These are phyloP conservation scores for Chytriomyces sp. DNA, from an alignment of 192 early-diverging fungal genomes.

Conservation along the genomic window DNA sequence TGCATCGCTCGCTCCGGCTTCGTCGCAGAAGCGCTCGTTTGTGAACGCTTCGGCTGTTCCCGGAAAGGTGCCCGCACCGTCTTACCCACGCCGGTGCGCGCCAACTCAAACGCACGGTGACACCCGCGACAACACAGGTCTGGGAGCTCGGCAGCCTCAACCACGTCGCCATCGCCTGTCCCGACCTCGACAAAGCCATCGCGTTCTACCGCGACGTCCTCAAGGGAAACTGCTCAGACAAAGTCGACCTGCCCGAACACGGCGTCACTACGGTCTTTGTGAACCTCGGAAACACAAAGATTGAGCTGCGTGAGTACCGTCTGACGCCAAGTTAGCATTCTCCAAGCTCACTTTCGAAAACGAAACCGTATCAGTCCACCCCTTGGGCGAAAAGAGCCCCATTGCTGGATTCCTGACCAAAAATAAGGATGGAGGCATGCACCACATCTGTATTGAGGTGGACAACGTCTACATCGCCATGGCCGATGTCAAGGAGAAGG, in stretches of 20 bases:
- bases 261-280: conserved; percentile 88
- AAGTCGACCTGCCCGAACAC: conserved; percentile 74
- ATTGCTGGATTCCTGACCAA: conserved; percentile 77
- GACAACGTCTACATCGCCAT: conserved; percentile 70
- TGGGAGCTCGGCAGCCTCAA: conserved; percentile 78
- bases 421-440: conserved; percentile 80
- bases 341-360: not conserved
- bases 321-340: not conserved
- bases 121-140: conserved; percentile 35
- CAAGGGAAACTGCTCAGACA: conserved; percentile 69
- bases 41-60: no score
- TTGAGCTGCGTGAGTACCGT: conserved; percentile 63
- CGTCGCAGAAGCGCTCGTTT: no score
- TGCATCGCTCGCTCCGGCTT: no score
- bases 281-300: conserved; percentile 83
- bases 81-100: no score
- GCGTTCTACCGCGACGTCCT: conserved; percentile 73
- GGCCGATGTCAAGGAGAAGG: conserved; percentile 60
- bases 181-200: conserved; percentile 69
- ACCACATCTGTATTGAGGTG: conserved; percentile 82
- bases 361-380: conserved; percentile 51
- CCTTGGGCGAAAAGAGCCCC: conserved; percentile 73
- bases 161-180: conserved; percentile 83
- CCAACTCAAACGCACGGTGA: no score
- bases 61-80: no score